Base-by-base conservation (phyloP, 805 yeast species). In the Lipomyces starkeyi region DNA sequence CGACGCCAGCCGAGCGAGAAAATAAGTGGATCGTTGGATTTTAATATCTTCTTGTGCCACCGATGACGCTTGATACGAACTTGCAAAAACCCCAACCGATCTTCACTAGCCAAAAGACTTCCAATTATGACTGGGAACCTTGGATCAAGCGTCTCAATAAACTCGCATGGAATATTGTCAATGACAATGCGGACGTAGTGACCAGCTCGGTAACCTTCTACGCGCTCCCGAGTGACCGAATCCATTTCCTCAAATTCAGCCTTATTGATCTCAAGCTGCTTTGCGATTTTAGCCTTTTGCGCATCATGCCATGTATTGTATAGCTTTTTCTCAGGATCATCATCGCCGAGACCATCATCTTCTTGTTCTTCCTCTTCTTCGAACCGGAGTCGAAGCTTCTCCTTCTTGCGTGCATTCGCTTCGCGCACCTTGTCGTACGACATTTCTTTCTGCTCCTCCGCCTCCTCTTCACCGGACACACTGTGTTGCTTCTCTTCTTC, bases 291-390 rank as follows among this genome's bases (percentile, higher is more conserved):
- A 69, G 97, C 96, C 82, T 95, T 95, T 79, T 95, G 98, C 78
- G 90, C 87, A 78, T 94, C 98, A 78, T 94, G 95, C 99, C 99
- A 95, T 0, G 97, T 93, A 74, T 94, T 98, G 65, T 91, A 92
- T 76, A 91, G 96, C 65, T 86, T 89, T 57, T 79, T 80, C 76
- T 91, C 93, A 13, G 91, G 91, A 71, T 91, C 97, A 70, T 89
- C 91, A 32, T 88, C 92, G 20, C 91, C 91, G 73, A 87, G 86
- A 32, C 74, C 76, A 53, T 73, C 75, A 37, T 73, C 75, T 66
- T 87, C 89, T 66, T 87, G 88, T 71, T 85, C 88, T 66, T 83
- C 85, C 74, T 88, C 93, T 62, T 88, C 92, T 76, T 95, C 98
- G 76, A 95, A 92, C 77, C 95, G 98, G 74, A 91, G 83, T 68